phyloP scores from a whole-genome alignment of 176 grass and related monocot species.

The Hyparrhenia diplandra region DNA sequence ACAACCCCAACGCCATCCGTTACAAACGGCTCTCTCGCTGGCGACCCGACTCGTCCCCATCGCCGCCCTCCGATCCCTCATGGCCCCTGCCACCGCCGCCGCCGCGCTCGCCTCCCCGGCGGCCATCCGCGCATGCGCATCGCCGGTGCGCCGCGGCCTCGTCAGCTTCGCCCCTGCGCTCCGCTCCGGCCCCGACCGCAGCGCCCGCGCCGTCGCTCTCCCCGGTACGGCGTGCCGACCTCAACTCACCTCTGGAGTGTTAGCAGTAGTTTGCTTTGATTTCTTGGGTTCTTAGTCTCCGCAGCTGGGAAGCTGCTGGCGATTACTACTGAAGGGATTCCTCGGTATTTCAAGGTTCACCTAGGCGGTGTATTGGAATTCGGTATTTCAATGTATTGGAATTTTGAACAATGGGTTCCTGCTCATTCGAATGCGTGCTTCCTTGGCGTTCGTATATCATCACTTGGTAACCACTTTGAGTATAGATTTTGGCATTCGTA shows the following conservation, averaged over 20 bases:
- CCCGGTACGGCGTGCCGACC: neutral
- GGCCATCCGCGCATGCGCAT: neutral
- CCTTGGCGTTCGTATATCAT: neutral
- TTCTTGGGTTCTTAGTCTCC: neutral
- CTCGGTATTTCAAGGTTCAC: neutral
- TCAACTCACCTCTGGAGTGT: neutral
- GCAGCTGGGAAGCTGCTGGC: neutral
- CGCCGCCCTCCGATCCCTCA: neutral
- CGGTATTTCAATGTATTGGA: no score
- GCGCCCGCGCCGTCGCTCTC: slow-evolving; percentile 5
- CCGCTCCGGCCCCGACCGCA: neutral
- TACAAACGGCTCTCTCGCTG: neutral
- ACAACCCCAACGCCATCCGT: neutral
- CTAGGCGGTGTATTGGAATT: no score
- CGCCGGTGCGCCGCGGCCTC: slow-evolving; percentile 3
- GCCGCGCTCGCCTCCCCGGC: neutral
- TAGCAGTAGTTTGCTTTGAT: neutral
- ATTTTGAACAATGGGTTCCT: neutral
- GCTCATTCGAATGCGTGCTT: neutral
- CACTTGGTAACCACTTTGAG: neutral
- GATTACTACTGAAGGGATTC: neutral
- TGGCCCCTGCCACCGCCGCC: slow-evolving; percentile 18
- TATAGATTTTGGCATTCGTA: neutral
- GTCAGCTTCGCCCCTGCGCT: neutral
- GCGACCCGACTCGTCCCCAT: neutral